Base-by-base conservation (phyloP, 352 stramenopile species). In the Globisporangium megalacanthum region DNA sequence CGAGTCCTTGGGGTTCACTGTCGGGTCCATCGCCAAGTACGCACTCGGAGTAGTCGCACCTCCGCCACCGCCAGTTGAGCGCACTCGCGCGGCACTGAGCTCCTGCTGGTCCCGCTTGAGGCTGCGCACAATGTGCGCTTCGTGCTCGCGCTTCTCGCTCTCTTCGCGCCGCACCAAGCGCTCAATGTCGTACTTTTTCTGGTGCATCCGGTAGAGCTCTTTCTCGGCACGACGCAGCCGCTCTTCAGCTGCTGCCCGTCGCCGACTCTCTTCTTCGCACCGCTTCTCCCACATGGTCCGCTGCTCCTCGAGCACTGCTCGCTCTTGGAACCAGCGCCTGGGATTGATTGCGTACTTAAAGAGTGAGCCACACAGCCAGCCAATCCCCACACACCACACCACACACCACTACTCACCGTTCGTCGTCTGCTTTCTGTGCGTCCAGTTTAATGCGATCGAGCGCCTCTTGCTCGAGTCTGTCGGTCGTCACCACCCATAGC, bases 171-270 rank as follows among this genome's bases (percentile, higher is more conserved):
- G 78, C 47, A 92, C 79, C 45, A 81, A 61, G 65, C 88, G 86
- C 58, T 94, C 84, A 57, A 94, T 94, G 66, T 94, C 81, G 71
- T 92, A 94, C 66, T 94, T 94, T 68, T 92, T 92, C 69, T 94
- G 85, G 70, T 92, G 85, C 85, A 94, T 94, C 33, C 85, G 85
- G 62, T 94, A 94, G 11, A 94, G 68, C 62, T 94, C 85, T 66
- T 92, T 92, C 64, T 94, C 85, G 29, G 85, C 77, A 11, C 85
- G 75, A 41, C 85, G 85, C 2, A 94, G 69, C 10, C 85, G 79
- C 57, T 94, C 85, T 60, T 94, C 85, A 7, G 86, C 66, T 62
- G 87, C 79, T 10, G 77, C 73, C 17, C 82, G 77, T 47, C 83
- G 79, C 7, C 81, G 70, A 20, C 68, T 75, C 52, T 94, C 85